Evolutionary conservation across 768 basidiomycete genomes (phyloP), one percentile per base, ranked within the genome.

Genomic region (Xanthoconium stramineum): DNA sequence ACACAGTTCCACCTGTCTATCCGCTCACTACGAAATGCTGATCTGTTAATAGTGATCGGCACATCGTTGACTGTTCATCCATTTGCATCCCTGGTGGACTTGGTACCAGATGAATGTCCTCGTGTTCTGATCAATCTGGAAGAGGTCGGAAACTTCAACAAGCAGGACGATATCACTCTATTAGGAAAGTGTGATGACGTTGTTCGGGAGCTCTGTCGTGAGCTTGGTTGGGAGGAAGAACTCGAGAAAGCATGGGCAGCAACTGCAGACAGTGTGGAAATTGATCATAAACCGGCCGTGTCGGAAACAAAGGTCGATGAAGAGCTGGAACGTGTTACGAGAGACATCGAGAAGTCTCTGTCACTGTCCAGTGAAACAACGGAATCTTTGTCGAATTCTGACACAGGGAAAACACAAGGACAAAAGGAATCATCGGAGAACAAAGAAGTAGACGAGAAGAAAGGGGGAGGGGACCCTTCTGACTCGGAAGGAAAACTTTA

Each of bases 41-140:
- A 98, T 70, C 79, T 98, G 20, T 81, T 97, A 38, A 85, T 98
- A 62, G 82, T 97, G 44, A 86, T 97, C 61, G 94, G 95, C 29
- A 98, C 95, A 0, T 95, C 93, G 2, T 78, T 96, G 46, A 86
- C 83, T 0, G 91, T 94, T 12, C 84, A 88, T 50, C 93, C 92
- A 2, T 97, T 98, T 68, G 93, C 94, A 6, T 82, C 83, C 1
- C 82, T 98, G 24, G 80, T 88, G 11, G 71, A 75, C 42, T 69
- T 80, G 53, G 84, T 88, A 0, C 75, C 77, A 5, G 56, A 72
- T 2, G 61, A 61, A 10, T 91, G 86, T 62, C 92, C 89, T 3
- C 86, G 95, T 2, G 79, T 96, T n/a, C 79, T 98, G 32, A 85
- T 98, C 72, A 97, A 97, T 68, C 77, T 93, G 43, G 93, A 96